Percentiles rank a stretch among this genome's conserved stretches.
Conservation (phyloP, 345 rosid species). For the Streptanthus diversifolius region DNA sequence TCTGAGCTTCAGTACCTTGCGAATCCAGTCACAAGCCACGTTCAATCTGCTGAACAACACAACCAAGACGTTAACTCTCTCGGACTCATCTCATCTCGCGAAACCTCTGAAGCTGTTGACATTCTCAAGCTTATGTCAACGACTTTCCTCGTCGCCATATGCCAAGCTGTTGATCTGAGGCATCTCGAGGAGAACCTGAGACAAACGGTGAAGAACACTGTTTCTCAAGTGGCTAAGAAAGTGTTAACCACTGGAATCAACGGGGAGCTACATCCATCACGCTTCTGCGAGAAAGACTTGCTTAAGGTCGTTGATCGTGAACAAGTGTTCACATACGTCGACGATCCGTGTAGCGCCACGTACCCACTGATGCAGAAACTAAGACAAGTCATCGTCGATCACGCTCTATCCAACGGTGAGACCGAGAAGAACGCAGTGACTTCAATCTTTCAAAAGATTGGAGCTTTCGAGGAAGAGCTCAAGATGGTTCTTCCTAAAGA, state of each 20-base stretch:
- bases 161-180: slow-evolving; percentile 71
- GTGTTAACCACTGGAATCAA: slow-evolving; percentile 47
- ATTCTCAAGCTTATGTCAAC: slow-evolving; percentile 72
- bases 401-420: slow-evolving; percentile 53
- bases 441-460: slow-evolving; percentile 68
- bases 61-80: slow-evolving; percentile 77
- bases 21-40: slow-evolving; percentile 76
- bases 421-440: slow-evolving; percentile 44
- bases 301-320: slow-evolving; percentile 55
- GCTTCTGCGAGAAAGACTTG: slow-evolving; percentile 64
- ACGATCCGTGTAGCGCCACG: slow-evolving; percentile 58
- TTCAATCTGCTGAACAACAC: slow-evolving; percentile 73
- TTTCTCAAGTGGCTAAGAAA: slow-evolving; percentile 52
- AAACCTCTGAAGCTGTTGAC: slow-evolving; percentile 59
- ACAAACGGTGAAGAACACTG: slow-evolving; percentile 54
- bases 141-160: slow-evolving; percentile 54
- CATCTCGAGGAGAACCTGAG: slow-evolving; percentile 69
- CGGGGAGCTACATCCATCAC: slow-evolving; percentile 62
- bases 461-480: slow-evolving; percentile 54
- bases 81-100: slow-evolving; percentile 64
- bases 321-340: slow-evolving; percentile 48
- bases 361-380: slow-evolving; percentile 65
- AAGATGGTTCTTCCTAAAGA: slow-evolving; percentile 52
- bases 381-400: slow-evolving; percentile 60
- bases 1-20: slow-evolving; percentile 73